Evolutionary conservation across 2,329 filamentous ascomycete genomes (phyloP), one percentile per base, ranked within the genome.

Genomic region (Botrytis cinerea): DNA sequence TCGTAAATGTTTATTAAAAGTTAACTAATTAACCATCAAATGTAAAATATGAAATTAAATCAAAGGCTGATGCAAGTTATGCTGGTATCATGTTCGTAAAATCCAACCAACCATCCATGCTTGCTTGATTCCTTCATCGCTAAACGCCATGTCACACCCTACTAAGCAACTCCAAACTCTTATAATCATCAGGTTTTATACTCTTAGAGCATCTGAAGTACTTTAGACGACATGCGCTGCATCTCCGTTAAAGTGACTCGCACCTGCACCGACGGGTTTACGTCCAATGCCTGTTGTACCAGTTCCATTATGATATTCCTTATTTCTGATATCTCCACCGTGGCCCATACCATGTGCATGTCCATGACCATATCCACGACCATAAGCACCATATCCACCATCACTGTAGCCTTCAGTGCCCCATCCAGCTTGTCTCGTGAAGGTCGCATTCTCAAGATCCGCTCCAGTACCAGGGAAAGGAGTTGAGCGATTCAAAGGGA

Each of bases 381-480:
- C 28, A 51, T 71, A 57, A 5, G 54, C 60, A 54, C 68, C 68
- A 46, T 45, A 35, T 46, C 64, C 32, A 48, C 67, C 32, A 28
- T 48, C 40, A 35, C 73, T 38, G 38, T 73, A 57, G 4, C 51
- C 62, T 28, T 67, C 70, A 25, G 35, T 35, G n/a, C 89, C 89
- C 89, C 89, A 91, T 1, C 88, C 88, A 12, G 85, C 89, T 77
- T 87, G 86, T 73, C 87, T 83, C 0, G 89, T 91, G 74, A 87
- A 90, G 5, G 88, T 82, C 0, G 88, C 85, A 71, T 88, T 83
- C 72, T 85, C 84, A 67, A 90, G 85, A 66, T 86, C 86, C 6
- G 80, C 67, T 35, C 66, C 81, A 8, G 73, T 75, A n/a, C 83
- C 81, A 16, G 62, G 71, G 78, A 90, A 91, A 0, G 89, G 84